A percentile compares a stretch with the other conserved stretches of the same genome.
phyloP scores from a whole-genome alignment of 495 filamentous ascomycete species.

The Aspergillus affinis region DNA sequence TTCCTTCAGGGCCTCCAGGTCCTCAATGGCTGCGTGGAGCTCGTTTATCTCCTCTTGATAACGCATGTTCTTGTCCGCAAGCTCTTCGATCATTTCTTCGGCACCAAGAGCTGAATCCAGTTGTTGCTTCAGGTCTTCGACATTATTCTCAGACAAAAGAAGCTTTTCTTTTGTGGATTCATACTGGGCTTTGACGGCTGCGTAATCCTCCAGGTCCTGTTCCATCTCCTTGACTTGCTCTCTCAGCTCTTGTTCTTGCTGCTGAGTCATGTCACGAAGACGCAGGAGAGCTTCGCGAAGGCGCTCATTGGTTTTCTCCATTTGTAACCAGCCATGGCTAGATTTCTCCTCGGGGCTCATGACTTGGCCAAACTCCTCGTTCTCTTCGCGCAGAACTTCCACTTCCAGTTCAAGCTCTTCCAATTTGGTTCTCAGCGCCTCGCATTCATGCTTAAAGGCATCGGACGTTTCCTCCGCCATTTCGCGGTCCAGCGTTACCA shows the following conservation, averaged over 20 bases:
- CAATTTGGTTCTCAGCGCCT: constrained; percentile 67
- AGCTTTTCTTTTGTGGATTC: constrained; percentile 69
- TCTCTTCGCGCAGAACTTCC: constrained; percentile 84
- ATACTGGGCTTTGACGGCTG: constrained; percentile 68
- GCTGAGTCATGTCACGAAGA: constrained; percentile 80
- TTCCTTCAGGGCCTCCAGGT: constrained; percentile 83
- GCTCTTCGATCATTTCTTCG: constrained; percentile 90
- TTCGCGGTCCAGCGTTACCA: constrained; percentile 85
- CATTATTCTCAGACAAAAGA: constrained; percentile 66
- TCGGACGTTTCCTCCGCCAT: constrained; percentile 96
- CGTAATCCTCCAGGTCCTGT: constrained; percentile 72
- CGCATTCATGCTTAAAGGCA: constrained; percentile 73
- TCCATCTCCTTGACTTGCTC: constrained; percentile 76
- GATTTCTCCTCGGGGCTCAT: constrained; percentile 87
- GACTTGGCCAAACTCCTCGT: constrained; percentile 74
- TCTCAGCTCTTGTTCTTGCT: constrained; percentile 77
- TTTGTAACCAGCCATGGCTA: constrained; percentile 83
- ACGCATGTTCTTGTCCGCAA: constrained; percentile 79
- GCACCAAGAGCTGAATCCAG: constrained; percentile 83
- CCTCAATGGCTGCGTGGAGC: constrained; percentile 74
- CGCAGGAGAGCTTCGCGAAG: constrained; percentile 82
- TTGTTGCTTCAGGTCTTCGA: constrained; percentile 87
- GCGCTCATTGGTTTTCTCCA: constrained; percentile 86
- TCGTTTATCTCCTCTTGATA: constrained; percentile 82
- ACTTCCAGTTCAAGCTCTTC: constrained; percentile 88